Conservation (phyloP, 2,329 filamentous ascomycete species). For the Venturia asperata region DNA sequence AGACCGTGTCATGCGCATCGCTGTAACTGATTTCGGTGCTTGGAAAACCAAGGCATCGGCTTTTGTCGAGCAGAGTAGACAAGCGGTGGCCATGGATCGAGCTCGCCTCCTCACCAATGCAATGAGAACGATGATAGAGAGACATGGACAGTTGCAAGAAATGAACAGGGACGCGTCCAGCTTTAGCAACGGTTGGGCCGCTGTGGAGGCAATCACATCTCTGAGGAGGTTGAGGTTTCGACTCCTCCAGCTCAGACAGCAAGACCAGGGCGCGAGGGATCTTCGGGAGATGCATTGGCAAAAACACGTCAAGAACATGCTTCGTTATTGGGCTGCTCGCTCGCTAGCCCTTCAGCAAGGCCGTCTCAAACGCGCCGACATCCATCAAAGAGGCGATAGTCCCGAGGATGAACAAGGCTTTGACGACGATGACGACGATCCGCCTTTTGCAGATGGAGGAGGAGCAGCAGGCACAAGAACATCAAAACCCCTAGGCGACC, state of each 20-base stretch:
- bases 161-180: not conserved
- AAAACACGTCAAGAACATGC: slow-evolving; percentile 49
- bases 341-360: slow-evolving; percentile 28
- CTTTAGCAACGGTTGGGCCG: slow-evolving; percentile 7
- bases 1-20: slow-evolving; percentile 41
- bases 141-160: slow-evolving; percentile 3
- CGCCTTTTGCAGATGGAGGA: not conserved
- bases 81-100: slow-evolving; percentile 1
- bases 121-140: not conserved
- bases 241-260: slow-evolving; percentile 48
- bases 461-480: not conserved
- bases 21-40: slow-evolving; percentile 28
- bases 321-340: slow-evolving; percentile 49
- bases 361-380: not conserved
- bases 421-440: slow-evolving; percentile 12
- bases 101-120: not conserved
- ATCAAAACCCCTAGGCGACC: not conserved
- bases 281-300: slow-evolving; percentile 47
- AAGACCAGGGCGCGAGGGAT: slow-evolving; percentile 46
- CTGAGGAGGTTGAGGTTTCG: slow-evolving; percentile 53
- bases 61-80: not conserved
- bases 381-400: not conserved
- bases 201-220: slow-evolving; percentile 23
- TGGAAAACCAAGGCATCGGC: not conserved
- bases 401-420: slow-evolving; percentile 7